Evolutionary conservation across 2,329 filamentous ascomycete genomes (phyloP).

Genomic region (Samsoniella hepiali): DNA sequence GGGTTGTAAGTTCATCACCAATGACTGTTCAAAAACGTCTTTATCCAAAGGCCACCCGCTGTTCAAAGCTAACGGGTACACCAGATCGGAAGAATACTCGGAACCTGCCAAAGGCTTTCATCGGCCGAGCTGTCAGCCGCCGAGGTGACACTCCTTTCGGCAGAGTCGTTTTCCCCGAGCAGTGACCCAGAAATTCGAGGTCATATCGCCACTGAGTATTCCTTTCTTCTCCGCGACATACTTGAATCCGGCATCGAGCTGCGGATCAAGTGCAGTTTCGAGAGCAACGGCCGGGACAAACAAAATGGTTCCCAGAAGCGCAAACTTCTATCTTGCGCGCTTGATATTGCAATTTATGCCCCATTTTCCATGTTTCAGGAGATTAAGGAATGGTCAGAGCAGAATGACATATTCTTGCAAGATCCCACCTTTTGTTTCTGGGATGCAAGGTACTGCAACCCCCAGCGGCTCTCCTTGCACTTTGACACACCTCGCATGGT

Average conservation of each 20-base stretch:
- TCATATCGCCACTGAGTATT: background rate
- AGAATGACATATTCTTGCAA: constrained; percentile 33
- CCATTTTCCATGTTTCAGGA: constrained; percentile 27
- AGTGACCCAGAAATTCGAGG: background rate
- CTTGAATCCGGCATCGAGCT: background rate
- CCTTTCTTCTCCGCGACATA: background rate
- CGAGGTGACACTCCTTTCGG: background rate
- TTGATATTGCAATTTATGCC: constrained; percentile 32
- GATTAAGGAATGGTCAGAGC: constrained; percentile 31
- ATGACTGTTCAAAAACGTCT: too few relatives aligned
- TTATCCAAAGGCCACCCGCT: too few relatives aligned
- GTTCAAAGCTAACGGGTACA: background rate
- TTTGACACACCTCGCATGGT: constrained; percentile 4
- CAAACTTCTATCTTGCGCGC: background rate
- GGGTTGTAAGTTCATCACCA: background rate
- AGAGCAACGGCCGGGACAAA: background rate
- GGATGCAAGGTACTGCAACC: constrained; percentile 34
- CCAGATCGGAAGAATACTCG: background rate
- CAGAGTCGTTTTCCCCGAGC: background rate
- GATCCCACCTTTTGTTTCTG: constrained; percentile 30
- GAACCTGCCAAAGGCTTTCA: background rate
- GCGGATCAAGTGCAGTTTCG: background rate
- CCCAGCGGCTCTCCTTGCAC: constrained; percentile 31
- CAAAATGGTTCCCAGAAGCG: background rate
- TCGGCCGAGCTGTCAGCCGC: background rate